Conservation (phyloP, 1,284 basidiomycete genomes). For the Xanthoconium separans region DNA sequence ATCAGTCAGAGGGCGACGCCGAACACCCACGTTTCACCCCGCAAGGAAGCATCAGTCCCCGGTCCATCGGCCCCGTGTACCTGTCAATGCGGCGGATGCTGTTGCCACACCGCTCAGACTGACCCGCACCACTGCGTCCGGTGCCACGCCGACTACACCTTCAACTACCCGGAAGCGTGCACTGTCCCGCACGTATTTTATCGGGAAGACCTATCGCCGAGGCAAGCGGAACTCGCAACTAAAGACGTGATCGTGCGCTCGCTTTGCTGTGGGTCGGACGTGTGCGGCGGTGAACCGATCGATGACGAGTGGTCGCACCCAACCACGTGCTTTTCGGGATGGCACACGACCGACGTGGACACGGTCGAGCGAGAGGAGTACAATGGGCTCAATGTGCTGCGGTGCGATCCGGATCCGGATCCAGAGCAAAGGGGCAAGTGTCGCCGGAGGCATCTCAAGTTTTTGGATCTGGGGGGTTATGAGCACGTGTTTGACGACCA, state of each 20-base stretch:
- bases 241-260: background rate
- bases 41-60: too few relatives aligned
- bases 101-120: conserved; percentile 1
- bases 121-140: conserved; percentile 6
- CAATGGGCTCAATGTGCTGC: conserved; percentile 8
- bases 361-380: background rate
- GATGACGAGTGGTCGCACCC: background rate
- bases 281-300: background rate
- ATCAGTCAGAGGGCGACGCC: too few relatives aligned
- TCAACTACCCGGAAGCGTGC: conserved; percentile 4
- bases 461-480: too few relatives aligned
- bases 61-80: conserved; percentile 2
- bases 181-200: background rate
- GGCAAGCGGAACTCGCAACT: background rate
- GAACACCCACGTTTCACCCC: too few relatives aligned
- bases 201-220: background rate
- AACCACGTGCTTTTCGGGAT: background rate
- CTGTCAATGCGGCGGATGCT: conserved; percentile 4
- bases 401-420: background rate
- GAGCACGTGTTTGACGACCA: too few relatives aligned
- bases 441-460: too few relatives aligned
- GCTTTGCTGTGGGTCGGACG: background rate
- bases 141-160: conserved; percentile 4
- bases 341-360: conserved; percentile 6
- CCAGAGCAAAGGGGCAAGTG: too few relatives aligned